Conservation (phyloP, 352 stramenopile species). For the Pythium rhizo-oryzae region DNA sequence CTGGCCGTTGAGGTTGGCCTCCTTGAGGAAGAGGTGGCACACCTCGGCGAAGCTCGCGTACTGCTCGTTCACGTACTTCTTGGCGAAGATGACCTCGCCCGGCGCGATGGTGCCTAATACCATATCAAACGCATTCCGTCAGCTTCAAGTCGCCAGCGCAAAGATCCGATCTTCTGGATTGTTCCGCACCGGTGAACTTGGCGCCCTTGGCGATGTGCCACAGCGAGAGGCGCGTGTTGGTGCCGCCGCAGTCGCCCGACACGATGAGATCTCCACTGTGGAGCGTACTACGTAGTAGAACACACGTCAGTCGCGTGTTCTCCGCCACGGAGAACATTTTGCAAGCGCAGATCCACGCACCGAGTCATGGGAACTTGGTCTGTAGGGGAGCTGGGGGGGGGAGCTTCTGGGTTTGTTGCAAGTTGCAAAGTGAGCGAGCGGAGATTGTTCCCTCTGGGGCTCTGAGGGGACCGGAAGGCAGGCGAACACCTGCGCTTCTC, state of each 20-base stretch:
- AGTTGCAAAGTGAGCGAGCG: neutral
- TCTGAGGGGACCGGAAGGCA: neutral
- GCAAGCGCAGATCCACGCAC: neutral
- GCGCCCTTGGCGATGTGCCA: constrained; percentile 73
- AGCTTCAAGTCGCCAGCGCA: neutral
- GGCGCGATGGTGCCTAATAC: constrained; percentile 71
- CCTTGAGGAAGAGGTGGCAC: constrained; percentile 93
- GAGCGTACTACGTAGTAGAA: too few relatives aligned
- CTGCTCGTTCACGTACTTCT: constrained; percentile 88
- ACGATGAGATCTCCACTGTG: constrained; percentile 70
- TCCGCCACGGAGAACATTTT: neutral
- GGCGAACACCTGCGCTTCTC: neutral
- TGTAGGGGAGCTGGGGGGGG: neutral
- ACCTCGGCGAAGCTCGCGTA: constrained; percentile 87
- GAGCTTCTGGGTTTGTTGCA: neutral
- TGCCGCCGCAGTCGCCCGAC: constrained; percentile 96
- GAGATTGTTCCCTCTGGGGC: too few relatives aligned
- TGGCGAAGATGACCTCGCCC: constrained; percentile 82
- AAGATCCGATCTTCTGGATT: neutral
- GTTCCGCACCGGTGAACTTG: constrained; percentile 52
- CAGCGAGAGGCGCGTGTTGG: constrained; percentile 95
- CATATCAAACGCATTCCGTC: constrained; percentile 5
- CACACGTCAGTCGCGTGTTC: neutral
- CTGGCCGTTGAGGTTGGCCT: constrained; percentile 79
- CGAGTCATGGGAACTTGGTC: neutral